Conservation (phyloP, 129 eudicot species). For the Cynara cardunculus region DNA sequence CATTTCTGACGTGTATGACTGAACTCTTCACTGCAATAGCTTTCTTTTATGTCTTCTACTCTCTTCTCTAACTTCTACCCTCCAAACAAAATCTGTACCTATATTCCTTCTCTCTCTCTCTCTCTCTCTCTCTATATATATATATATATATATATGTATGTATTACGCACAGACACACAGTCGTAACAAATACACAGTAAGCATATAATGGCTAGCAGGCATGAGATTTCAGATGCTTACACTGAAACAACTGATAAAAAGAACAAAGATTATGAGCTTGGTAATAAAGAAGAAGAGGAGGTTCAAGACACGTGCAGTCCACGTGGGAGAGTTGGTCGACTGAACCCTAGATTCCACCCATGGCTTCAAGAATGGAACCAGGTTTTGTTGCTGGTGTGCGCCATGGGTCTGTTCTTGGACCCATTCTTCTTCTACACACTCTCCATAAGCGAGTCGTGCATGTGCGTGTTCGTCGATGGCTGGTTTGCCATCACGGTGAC, state of each 20-base stretch:
- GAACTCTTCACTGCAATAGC: background rate
- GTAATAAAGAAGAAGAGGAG: constrained; percentile 24
- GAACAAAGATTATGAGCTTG: too few species aligned
- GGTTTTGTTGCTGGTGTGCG: constrained; percentile 63
- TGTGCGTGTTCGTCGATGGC: constrained; percentile 86
- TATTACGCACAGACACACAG: background rate
- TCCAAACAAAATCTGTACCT: constrained; percentile 4
- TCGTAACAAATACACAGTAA: background rate
- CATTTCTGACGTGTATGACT: background rate
- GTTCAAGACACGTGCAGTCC: constrained; percentile 6
- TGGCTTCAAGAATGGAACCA: constrained; percentile 88
- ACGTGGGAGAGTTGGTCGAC: constrained; percentile 18
- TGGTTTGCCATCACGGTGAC: constrained; percentile 83
- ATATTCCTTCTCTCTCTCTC: constrained; percentile 21
- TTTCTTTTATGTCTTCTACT: background rate
- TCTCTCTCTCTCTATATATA: constrained; percentile 1
- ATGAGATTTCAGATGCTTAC: constrained; percentile 26
- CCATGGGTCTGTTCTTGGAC: constrained; percentile 68
- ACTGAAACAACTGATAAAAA: constrained; percentile 8
- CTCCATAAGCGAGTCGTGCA: constrained; percentile 61
- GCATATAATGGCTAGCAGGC: constrained; percentile 20
- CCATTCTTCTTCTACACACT: constrained; percentile 83
- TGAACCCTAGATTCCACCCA: constrained; percentile 42
- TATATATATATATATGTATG: too few species aligned
- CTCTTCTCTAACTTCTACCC: background rate